Evolutionary conservation across 306 rosid genomes (phyloP), one percentile per base, ranked within the genome.

Genomic region (Bauhinia variegata): DNA sequence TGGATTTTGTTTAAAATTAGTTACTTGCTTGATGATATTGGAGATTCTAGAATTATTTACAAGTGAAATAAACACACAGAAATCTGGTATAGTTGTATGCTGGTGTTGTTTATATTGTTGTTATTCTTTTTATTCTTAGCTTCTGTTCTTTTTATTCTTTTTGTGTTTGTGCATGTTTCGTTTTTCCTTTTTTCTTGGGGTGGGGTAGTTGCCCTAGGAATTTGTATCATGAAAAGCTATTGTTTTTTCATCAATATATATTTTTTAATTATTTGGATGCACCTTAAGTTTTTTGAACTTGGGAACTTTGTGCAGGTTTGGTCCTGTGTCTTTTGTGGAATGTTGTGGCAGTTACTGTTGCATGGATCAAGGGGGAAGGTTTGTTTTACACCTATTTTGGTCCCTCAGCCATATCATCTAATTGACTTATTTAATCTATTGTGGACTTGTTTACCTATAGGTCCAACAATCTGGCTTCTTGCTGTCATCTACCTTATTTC

Each of bases 341-440:
- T 75, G 46, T 88, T 72, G 57, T 93, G 53, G 96, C 99, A 6
- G 88, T 85, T 77, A 78, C 95, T 7, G 71, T 77, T 61, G 95
- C 90, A 70, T 93, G 97, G 95, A 78, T 90, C 75, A 75, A 71
- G 66, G 97, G 97, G 60, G 99, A 84, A 88, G 90, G 99, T 95
- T 52, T 60, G 79, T 53, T 68, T 62, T 60, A 54, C 61, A 63
- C 42, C 71, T 60, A 54, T 41, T 16, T 34, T 33, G 51, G 14
- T 46, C 51, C 52, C 14, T 55, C 53, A 54, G 19, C 67, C 16
- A 23, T 65, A 69, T 60, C 61, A n/a, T 7, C 28, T 11, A 46
- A n/a, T 48, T 49, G 48, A 69, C 66, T 59, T 54, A 64, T 62
- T 53, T 72, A 64, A 37, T 67, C 64, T 60, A 49, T 60, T 41